Evolutionary conservation across 192 early-diverging fungal species (phyloP).

Genomic region (Glomus cerebriforme): DNA sequence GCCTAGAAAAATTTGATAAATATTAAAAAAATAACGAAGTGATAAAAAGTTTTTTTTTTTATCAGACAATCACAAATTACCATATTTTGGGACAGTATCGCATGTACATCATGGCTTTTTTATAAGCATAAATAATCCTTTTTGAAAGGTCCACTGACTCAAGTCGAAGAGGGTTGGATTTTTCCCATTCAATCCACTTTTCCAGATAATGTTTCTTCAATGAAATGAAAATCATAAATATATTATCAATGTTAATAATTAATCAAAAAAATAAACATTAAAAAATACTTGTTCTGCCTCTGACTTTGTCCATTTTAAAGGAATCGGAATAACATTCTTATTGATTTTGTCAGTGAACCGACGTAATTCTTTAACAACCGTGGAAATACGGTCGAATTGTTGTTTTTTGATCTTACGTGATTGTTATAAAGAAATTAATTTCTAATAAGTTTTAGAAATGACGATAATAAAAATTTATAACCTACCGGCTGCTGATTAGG

Average conservation of each 20-base stretch:
- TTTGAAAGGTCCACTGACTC: constrained; percentile 55
- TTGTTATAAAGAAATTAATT: constrained; percentile 3
- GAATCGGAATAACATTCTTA: constrained; percentile 66
- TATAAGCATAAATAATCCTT: constrained; percentile 84
- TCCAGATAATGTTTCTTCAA: constrained; percentile 66
- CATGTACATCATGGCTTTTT: constrained; percentile 80
- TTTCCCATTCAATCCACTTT: constrained; percentile 89
- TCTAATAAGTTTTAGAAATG: neutral
- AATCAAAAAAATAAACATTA: neutral
- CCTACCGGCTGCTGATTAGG: constrained; percentile 79
- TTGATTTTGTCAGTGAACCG: constrained; percentile 78
- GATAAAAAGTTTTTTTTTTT: neutral
- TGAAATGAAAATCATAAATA: neutral
- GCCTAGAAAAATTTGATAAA: constrained; percentile 17
- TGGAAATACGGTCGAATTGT: constrained; percentile 80
- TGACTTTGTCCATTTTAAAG: constrained; percentile 77
- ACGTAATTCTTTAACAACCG: constrained; percentile 78
- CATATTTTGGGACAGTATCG: constrained; percentile 89
- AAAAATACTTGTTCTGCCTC: constrained; percentile 59
- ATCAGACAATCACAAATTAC: constrained; percentile 45
- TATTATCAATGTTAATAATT: neutral
- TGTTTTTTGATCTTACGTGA: constrained; percentile 80
- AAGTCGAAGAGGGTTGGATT: constrained; percentile 79
- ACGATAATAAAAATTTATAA: constrained; percentile 7
- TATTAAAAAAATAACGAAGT: constrained; percentile 5